A percentile compares a stretch with the other conserved stretches of the same genome.
Evolutionary conservation across 371 early-diverging fungal genomes (phyloP).

Genomic region (Syncephalastrum contaminatum): DNA sequence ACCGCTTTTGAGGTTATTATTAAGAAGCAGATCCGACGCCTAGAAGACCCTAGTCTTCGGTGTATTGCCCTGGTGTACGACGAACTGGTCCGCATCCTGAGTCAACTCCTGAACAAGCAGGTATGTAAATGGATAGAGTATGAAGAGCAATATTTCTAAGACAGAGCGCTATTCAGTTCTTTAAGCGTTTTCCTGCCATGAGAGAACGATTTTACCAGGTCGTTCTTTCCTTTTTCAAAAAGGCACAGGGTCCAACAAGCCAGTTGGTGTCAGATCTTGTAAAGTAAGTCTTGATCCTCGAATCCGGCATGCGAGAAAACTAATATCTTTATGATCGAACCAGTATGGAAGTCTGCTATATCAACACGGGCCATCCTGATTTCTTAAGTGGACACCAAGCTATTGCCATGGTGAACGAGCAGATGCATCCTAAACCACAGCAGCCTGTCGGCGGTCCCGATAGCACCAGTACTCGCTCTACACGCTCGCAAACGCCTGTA

Average conservation of each 20-base stretch:
- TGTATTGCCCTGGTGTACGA: slow-evolving; percentile 94
- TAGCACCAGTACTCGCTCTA: slow-evolving; percentile 24
- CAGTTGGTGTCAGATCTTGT: slow-evolving; percentile 93
- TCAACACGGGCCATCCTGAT: slow-evolving; percentile 99
- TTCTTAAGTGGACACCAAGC: slow-evolving; percentile 96
- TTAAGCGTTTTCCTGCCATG: slow-evolving; percentile 94
- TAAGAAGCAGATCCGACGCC: slow-evolving; percentile 94
- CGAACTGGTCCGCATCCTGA: slow-evolving; percentile 92
- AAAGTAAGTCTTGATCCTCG: slow-evolving; percentile 41
- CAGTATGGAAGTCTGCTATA: slow-evolving; percentile 93
- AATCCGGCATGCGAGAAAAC: neutral
- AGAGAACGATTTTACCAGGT: slow-evolving; percentile 88
- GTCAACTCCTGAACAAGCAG: slow-evolving; percentile 86
- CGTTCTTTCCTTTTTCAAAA: slow-evolving; percentile 91
- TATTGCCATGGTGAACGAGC: slow-evolving; percentile 89
- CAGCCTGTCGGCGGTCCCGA: slow-evolving; percentile 41
- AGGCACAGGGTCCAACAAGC: slow-evolving; percentile 86
- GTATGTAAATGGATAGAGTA: slow-evolving; percentile 29
- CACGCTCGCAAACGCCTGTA: slow-evolving; percentile 14
- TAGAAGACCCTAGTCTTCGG: slow-evolving; percentile 95
- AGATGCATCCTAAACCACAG: slow-evolving; percentile 62
- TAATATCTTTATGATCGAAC: slow-evolving; percentile 6
- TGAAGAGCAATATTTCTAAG: neutral
- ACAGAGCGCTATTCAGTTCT: slow-evolving; percentile 47
- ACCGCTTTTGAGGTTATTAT: slow-evolving; percentile 97